Conservation (phyloP, 2,329 filamentous ascomycete genomes). For the Aspergillus calidoustus region DNA sequence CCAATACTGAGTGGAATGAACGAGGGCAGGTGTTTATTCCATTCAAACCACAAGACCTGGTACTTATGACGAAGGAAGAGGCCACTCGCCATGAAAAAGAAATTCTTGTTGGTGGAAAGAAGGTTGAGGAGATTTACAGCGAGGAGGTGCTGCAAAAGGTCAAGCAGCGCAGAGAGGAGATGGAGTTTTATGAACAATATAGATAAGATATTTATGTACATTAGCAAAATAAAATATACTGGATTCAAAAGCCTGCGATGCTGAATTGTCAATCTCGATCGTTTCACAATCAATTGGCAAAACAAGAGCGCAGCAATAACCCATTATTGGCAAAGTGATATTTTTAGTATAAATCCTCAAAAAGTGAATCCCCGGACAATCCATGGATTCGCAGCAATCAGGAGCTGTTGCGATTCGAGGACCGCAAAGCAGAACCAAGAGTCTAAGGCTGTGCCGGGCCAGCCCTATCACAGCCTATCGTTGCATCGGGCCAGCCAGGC, state of each 20-base stretch:
- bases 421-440: background rate
- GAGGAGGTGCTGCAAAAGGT: constrained; percentile 68
- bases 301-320: background rate
- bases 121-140: constrained; percentile 75
- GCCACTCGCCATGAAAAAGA: constrained; percentile 77
- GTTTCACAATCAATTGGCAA: background rate
- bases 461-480: background rate
- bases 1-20: constrained; percentile 62
- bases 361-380: background rate
- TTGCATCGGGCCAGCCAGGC: background rate
- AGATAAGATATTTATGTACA: constrained; percentile 30
- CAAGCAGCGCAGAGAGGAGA: constrained; percentile 68
- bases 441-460: background rate
- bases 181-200: constrained; percentile 59
- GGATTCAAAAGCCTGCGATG: background rate
- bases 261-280: background rate
- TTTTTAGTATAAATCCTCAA: background rate
- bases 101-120: constrained; percentile 71
- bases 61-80: constrained; percentile 94
- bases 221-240: background rate
- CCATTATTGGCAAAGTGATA: background rate
- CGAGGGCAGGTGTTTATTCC: constrained; percentile 78
- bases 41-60: constrained; percentile 71
- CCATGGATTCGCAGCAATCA: background rate
- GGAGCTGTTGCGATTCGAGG: background rate